Conservation (phyloP, 139 green algal genomes). For the Coelastrella sp. region DNA sequence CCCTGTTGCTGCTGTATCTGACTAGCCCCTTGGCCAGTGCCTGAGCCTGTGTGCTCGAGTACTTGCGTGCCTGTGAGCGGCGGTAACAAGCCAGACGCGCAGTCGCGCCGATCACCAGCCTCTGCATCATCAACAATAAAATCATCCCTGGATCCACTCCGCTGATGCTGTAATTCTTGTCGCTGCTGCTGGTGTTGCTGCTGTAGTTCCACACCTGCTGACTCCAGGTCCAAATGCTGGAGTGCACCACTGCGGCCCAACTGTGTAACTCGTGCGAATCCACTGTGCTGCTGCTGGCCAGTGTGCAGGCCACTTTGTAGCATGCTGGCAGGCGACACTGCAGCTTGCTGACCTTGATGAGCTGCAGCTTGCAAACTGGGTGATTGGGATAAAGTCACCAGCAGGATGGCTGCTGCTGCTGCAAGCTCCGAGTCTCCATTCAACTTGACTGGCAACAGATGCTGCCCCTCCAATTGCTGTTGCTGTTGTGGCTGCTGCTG, state of each 20-base stretch:
- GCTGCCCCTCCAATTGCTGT: not conserved
- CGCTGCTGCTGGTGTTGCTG: constrained; percentile 18
- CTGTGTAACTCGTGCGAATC: not conserved
- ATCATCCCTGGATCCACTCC: not conserved
- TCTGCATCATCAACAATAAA: not conserved
- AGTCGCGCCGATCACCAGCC: not conserved
- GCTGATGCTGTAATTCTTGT: not conserved
- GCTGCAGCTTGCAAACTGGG: no score
- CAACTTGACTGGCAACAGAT: not conserved
- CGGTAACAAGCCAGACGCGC: not conserved
- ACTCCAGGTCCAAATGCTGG: not conserved
- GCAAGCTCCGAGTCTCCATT: not conserved
- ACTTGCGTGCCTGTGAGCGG: not conserved
- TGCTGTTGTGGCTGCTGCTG: not conserved
- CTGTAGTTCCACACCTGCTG: not conserved
- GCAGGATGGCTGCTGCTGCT: not conserved
- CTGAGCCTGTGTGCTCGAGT: not conserved
- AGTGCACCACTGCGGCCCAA: not conserved
- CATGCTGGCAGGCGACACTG: no score
- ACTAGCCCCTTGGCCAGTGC: not conserved
- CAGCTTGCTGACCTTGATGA: no score
- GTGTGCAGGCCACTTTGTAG: not conserved
- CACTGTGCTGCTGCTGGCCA: constrained; percentile 30
- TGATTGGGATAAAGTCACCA: no score
- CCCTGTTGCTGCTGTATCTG: not conserved